Percentiles rank a stretch among this genome's conserved stretches.
Evolutionary conservation across 176 grass and related monocot genomes (phyloP).

Genomic region (Cenchrus purpureus): DNA sequence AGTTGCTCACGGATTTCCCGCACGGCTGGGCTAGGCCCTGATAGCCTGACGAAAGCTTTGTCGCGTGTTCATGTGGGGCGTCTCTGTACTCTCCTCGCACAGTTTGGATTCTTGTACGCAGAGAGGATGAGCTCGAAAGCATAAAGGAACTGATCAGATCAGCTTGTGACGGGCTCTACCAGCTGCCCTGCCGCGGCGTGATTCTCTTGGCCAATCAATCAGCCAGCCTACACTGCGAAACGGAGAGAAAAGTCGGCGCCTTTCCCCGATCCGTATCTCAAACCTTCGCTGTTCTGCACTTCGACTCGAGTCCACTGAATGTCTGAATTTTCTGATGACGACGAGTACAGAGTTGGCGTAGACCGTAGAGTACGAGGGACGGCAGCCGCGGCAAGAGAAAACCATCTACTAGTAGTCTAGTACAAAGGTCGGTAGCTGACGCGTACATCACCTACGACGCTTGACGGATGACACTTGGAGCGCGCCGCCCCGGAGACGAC

Average conservation of each 20-base stretch:
- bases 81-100: neutral
- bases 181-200: neutral
- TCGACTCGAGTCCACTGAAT: neutral
- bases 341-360: too few relatives aligned
- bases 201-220: neutral
- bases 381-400: too few relatives aligned
- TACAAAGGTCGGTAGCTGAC: neutral
- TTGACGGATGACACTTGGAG: neutral
- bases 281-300: neutral
- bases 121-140: neutral
- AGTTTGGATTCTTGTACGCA: neutral
- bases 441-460: neutral
- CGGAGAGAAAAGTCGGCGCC: neutral
- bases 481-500: neutral
- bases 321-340: neutral
- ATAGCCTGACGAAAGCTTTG: neutral
- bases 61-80: neutral
- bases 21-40: neutral
- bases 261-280: neutral
- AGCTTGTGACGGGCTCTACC: neutral
- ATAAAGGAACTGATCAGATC: neutral
- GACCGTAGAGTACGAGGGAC: too few relatives aligned
- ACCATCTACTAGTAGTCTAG: too few relatives aligned
- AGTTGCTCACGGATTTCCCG: too few relatives aligned
- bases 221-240: neutral